These are phyloP conservation scores for Exserohilum rostratum DNA, from an alignment of 2,329 filamentous ascomycete genomes.

Conservation along the genomic window DNA sequence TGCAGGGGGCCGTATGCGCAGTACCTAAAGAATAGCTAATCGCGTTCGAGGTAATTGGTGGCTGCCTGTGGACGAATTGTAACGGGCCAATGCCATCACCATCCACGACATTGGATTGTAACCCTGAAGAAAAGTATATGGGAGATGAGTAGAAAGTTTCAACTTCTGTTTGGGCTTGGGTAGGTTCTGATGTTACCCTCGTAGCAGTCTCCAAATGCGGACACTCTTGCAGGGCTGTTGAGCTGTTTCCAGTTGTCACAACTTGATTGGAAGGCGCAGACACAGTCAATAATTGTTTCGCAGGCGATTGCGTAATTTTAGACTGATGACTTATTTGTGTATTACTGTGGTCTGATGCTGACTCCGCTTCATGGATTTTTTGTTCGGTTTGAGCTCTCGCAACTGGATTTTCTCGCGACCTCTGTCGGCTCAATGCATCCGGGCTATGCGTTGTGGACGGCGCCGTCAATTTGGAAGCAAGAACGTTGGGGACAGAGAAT, in stretches of 20 bases:
- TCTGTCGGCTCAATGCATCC: neutral
- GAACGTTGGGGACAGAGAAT: neutral
- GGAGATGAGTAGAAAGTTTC: neutral
- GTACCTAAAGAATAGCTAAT: no score
- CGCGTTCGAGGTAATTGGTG: no score
- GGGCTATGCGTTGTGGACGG: neutral
- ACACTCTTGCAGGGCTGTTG: no score
- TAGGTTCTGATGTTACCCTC: neutral
- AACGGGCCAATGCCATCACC: no score
- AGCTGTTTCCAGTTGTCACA: neutral
- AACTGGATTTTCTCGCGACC: neutral
- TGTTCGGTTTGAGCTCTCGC: neutral
- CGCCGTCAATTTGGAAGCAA: neutral
- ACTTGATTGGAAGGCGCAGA: no score
- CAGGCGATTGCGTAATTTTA: neutral
- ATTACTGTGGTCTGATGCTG: no score
- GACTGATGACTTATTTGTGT: neutral
- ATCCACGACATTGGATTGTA: no score
- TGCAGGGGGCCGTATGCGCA: no score
- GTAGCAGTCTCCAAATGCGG: neutral
- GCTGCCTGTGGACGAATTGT: no score
- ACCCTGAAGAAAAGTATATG: no score
- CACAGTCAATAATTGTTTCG: neutral
- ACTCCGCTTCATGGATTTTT: neutral
- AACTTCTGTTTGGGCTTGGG: neutral